Conservation (phyloP, 2,329 filamentous ascomycete genomes). For the Calonectria hongkongensis region DNA sequence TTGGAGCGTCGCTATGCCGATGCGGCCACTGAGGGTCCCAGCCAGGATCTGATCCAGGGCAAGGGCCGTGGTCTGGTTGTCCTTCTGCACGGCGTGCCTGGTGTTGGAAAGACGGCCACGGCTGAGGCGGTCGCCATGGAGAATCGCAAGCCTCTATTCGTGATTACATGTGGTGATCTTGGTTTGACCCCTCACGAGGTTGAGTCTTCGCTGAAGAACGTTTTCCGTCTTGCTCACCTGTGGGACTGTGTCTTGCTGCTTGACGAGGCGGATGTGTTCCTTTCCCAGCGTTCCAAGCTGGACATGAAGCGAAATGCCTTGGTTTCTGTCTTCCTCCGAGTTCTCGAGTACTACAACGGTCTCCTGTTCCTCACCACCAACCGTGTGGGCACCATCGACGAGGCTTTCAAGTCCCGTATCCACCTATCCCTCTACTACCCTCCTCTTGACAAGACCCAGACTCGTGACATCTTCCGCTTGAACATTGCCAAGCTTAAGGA, state of each 20-base stretch:
- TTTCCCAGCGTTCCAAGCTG: conserved; percentile 54
- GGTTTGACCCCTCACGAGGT: conserved; percentile 64
- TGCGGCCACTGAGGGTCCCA: conserved; percentile 51
- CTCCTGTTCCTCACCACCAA: conserved; percentile 72
- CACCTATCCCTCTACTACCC: conserved; percentile 67
- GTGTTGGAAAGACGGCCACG: conserved; percentile 70
- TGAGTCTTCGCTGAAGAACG: conserved; percentile 63
- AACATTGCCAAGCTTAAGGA: conserved; percentile 62
- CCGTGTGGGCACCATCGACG: conserved; percentile 68
- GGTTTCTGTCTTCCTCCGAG: conserved; percentile 66
- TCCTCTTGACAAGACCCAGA: conserved; percentile 61
- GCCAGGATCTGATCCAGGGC: conserved; percentile 66
- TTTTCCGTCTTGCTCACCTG: conserved; percentile 64
- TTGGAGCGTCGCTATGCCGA: conserved; percentile 59
- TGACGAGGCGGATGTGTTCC: conserved; percentile 62
- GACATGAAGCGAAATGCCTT: conserved; percentile 61
- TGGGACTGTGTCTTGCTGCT: conserved; percentile 63
- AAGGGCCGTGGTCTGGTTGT: conserved; percentile 67
- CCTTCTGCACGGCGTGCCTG: conserved; percentile 67
- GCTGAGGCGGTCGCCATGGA: conserved; percentile 65
- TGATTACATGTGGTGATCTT: conserved; percentile 70
- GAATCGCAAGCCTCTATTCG: conserved; percentile 66
- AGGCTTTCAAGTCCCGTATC: conserved; percentile 69
- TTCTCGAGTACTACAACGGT: conserved; percentile 68
- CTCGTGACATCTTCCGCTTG: conserved; percentile 63